Evolutionary conservation across 257 asterid genomes (phyloP), one percentile per base, ranked within the genome.

Genomic region (Cordia subcordata): DNA sequence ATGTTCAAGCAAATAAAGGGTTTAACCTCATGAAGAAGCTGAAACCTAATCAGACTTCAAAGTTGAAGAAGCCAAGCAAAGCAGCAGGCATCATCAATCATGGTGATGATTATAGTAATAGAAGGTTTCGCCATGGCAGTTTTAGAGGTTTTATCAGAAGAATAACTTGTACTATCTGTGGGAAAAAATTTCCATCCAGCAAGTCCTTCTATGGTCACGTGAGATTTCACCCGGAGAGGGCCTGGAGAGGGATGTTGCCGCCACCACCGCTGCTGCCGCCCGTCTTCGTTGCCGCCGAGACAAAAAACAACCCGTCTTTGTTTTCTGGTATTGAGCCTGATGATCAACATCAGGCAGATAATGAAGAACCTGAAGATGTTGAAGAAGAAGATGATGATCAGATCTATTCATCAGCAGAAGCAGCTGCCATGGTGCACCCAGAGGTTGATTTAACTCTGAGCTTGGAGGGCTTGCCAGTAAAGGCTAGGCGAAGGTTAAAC

Each of bases 171-270:
- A 1, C 0, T 1, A 13, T 57, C 0, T 88, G 96, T 57, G 20
- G 16, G 0, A 81, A 53, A 64, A 23, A 6, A 5, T 85, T 88
- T 55, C 74, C 37, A 0, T 72, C 86, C 0, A 15, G 10, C 11
- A 88, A 81, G 60, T 79, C 94, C 0, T 53, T 88, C 38, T 81
- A 50, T 47, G 94, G 96, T 0, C 96, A 87, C 57, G 79, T 85
- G 91, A 73, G 86, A 19, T 73, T 81, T 37, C 96, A 87, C 64
- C 94, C 94, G 3, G 86, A 81, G 0, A 57, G 96, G 46, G 15
- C 11, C 0, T 85, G 73, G 68, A 68, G 94, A 50, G 96, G 90
- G 1, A 81, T 85, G 87, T 69, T 62, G 0, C 82, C 85, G 4
- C 95, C 86, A 3, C 8, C 4, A 5, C 16, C n/a, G n/a, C n/a